Conservation (phyloP, 2,329 filamentous ascomycete species). For the Anisogramma anomala region DNA sequence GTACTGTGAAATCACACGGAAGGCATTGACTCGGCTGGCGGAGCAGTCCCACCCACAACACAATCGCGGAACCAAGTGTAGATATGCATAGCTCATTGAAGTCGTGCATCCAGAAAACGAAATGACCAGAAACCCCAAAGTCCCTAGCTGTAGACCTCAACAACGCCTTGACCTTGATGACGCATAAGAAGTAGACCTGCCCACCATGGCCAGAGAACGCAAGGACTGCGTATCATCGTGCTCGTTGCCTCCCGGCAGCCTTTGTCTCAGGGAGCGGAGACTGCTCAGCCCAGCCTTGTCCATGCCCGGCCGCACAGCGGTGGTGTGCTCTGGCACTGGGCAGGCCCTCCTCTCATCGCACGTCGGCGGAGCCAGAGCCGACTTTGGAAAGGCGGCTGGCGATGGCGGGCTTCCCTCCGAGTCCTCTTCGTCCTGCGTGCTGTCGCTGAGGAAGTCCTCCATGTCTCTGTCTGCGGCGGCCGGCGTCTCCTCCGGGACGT, state of each 20-base stretch:
- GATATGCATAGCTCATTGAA: too few relatives aligned
- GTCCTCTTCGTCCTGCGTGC: slow-evolving; percentile 5
- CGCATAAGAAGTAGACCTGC: slow-evolving; percentile 6
- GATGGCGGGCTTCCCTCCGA: slow-evolving; percentile 3
- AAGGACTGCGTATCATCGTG: slow-evolving; percentile 10
- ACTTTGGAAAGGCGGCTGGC: background rate
- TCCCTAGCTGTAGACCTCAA: slow-evolving; percentile 1
- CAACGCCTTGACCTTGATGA: slow-evolving; percentile 8
- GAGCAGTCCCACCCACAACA: too few relatives aligned
- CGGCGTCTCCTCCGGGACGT: background rate
- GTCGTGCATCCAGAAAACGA: background rate
- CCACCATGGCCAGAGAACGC: slow-evolving; percentile 13
- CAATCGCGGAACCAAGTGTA: too few relatives aligned
- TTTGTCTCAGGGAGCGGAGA: slow-evolving; percentile 10
- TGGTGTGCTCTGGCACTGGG: slow-evolving; percentile 1
- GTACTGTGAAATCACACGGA: too few relatives aligned
- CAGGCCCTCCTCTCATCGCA: slow-evolving; percentile 3
- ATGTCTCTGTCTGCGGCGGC: background rate
- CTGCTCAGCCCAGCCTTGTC: slow-evolving; percentile 12
- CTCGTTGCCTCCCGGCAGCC: slow-evolving; percentile 7
- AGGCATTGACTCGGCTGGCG: too few relatives aligned
- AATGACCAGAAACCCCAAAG: background rate
- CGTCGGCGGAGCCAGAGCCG: background rate
- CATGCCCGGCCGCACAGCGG: slow-evolving; percentile 10
- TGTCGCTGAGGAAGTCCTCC: slow-evolving; percentile 10